Conservation (phyloP, 208 protist genomes). For the Wallacemonas collosoma region DNA sequence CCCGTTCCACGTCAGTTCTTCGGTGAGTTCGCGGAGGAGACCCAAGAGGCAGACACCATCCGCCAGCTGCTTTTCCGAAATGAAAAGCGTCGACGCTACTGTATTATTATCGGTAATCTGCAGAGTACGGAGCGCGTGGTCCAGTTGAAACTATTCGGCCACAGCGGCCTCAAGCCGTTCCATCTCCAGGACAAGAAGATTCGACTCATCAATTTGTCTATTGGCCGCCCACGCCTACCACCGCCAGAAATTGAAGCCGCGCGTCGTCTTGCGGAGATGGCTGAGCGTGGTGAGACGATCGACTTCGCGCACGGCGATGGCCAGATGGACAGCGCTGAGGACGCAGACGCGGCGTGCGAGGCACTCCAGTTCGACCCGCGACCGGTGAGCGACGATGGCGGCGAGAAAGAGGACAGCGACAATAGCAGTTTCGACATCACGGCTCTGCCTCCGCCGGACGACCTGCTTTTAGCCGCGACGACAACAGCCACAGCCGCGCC, state of each 20-base stretch:
- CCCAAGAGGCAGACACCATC: conserved; percentile 60
- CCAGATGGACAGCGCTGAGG: too few relatives aligned
- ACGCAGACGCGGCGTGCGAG: conserved; percentile 4
- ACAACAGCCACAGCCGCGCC: too few relatives aligned
- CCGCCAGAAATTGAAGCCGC: conserved; percentile 28
- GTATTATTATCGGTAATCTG: conserved; percentile 79
- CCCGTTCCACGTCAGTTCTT: conserved; percentile 46
- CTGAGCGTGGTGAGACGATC: conserved; percentile 9
- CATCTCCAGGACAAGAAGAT: conserved; percentile 87
- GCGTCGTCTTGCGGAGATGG: conserved; percentile 3
- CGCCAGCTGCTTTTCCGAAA: conserved; percentile 80
- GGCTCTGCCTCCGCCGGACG: neutral
- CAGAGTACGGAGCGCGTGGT: conserved; percentile 55
- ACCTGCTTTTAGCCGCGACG: neutral
- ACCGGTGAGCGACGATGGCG: conserved; percentile 8
- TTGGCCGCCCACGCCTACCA: conserved; percentile 58
- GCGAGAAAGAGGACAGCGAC: neutral
- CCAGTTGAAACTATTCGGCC: conserved; percentile 80
- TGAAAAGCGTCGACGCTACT: conserved; percentile 85
- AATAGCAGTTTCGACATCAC: conserved; percentile 11
- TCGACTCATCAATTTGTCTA: conserved; percentile 80
- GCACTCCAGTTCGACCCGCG: neutral
- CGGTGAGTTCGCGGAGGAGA: conserved; percentile 34
- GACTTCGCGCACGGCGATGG: neutral
- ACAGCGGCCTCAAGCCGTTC: conserved; percentile 81